A percentile compares a stretch with the other conserved stretches of the same genome.
Evolutionary conservation across 805 yeast genomes (phyloP).

Genomic region (Cyberlindnera mississippiensis): DNA sequence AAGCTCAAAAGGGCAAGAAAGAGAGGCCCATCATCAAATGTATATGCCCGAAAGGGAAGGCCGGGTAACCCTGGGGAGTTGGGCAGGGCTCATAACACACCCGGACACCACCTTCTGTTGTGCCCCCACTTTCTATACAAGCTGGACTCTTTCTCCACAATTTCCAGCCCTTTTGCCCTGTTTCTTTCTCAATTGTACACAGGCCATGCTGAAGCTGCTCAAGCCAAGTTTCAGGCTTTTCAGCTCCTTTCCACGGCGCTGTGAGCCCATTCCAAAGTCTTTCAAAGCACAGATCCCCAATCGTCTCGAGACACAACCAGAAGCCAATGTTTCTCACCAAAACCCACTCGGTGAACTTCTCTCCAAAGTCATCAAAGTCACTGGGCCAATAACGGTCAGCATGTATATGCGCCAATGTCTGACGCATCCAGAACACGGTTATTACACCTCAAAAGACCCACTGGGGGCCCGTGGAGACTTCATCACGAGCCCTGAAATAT

Average conservation of each 20-base stretch:
- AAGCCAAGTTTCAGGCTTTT: not conserved
- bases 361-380: constrained; percentile 36
- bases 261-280: not conserved
- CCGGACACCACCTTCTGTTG: too few relatives aligned
- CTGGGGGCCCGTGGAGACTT: constrained; percentile 70
- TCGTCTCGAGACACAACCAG: not conserved
- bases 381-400: constrained; percentile 74
- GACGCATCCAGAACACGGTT: constrained; percentile 73
- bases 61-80: too few relatives aligned
- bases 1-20: too few relatives aligned
- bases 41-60: too few relatives aligned
- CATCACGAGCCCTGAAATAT: constrained; percentile 81
- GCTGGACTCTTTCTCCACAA: too few relatives aligned
- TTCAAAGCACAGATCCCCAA: not conserved
- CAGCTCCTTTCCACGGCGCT: not conserved
- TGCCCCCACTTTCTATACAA: too few relatives aligned
- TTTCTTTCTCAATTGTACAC: too few relatives aligned
- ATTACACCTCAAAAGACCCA: constrained; percentile 76
- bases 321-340: not conserved
- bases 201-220: not conserved
- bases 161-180: too few relatives aligned
- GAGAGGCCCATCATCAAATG: too few relatives aligned
- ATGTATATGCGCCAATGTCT: constrained; percentile 79
- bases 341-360: constrained; percentile 20
- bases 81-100: too few relatives aligned